Evolutionary conservation across 2,329 filamentous ascomycete genomes (phyloP).

Genomic region (Penicillium sp.): DNA sequence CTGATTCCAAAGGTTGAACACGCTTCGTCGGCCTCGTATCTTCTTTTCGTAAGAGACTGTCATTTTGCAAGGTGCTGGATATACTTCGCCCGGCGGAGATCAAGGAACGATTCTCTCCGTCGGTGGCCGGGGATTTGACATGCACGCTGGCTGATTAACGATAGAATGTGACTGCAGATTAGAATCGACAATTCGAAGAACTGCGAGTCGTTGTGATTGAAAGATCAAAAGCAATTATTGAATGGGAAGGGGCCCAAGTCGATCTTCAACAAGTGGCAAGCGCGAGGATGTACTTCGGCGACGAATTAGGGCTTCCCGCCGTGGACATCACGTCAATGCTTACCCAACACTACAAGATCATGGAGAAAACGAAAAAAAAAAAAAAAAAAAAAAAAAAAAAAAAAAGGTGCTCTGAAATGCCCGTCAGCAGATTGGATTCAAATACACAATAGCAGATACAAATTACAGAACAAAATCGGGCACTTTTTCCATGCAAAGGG

Average conservation of each 20-base stretch:
- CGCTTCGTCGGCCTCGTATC: constrained; percentile 31
- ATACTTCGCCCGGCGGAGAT: not conserved
- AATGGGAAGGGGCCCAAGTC: not conserved
- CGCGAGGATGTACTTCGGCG: not conserved
- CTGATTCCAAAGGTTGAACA: constrained; percentile 34
- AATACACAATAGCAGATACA: constrained; percentile 27
- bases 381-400: not conserved
- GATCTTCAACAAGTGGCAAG: not conserved
- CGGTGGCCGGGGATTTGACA: not conserved
- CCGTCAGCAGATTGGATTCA: constrained; percentile 14
- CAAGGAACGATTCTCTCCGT: constrained; percentile 11
- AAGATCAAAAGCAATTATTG: not conserved
- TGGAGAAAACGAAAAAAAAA: not conserved
- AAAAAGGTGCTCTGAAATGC: constrained; percentile 4
- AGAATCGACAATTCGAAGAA: not conserved
- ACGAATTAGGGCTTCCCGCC: not conserved
- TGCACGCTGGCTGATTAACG: constrained; percentile 13
- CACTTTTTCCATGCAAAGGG: constrained; percentile 34
- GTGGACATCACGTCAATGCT: not conserved
- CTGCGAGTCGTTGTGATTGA: not conserved
- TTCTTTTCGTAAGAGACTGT: constrained; percentile 28
- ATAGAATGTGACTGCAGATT: constrained; percentile 12
- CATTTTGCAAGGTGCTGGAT: constrained; percentile 25
- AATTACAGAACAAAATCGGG: constrained; percentile 26
- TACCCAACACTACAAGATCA: not conserved